Evolutionary conservation across 495 filamentous ascomycete genomes (phyloP), one percentile per base, ranked within the genome.

Genomic region (Neurospora intermedia): DNA sequence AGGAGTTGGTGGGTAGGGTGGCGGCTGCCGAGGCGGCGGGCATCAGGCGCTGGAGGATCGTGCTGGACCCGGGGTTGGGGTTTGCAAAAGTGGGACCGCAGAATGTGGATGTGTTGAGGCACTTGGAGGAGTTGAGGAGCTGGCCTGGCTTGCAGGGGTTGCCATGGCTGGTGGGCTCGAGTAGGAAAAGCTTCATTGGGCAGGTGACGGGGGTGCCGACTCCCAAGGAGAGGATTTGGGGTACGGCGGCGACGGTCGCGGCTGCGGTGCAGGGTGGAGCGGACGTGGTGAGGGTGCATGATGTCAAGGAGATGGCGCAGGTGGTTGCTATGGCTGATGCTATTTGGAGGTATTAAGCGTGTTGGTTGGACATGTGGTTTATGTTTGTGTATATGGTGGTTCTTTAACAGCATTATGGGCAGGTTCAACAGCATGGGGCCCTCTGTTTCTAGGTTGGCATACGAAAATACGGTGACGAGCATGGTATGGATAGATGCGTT

Each of bases 221-320:
- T 69, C 83, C 86, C 0, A 80, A 79, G 75, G 86, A 92, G 77
- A 87, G 94, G 69, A 85, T 86, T 38, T 97, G 90, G 90, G 96
- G 96, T 5, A 98, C 95, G 0, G 95, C 94, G 13, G 94, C 92
- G 15, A 92, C 94, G 3, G 93, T 98, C 3, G 89, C 93, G 11
- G 92, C 93, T 20, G 93, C 93, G 77, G 89, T 99, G 46, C 88
- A 91, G 72, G 94, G 93, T n/a, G 96, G 96, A 4, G 96, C 94
- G 18, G 96, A 98, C 86, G 89, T 99, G 71, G 92, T 99, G 27
- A 85, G 96, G 73, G 96, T 99, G 38, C 96, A 99, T 87, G 96
- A 98, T 87, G 93, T 94, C 6, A 81, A 84, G 74, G 92, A 97
- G 85, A 99, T 98, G 96, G 87, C 83, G 76, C 88, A 94, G 83